A percentile compares a stretch with the other conserved stretches of the same genome.
These are phyloP conservation scores for Moniliophthora roreri DNA, from an alignment of 1,284 basidiomycete species.

Conservation along the genomic window DNA sequence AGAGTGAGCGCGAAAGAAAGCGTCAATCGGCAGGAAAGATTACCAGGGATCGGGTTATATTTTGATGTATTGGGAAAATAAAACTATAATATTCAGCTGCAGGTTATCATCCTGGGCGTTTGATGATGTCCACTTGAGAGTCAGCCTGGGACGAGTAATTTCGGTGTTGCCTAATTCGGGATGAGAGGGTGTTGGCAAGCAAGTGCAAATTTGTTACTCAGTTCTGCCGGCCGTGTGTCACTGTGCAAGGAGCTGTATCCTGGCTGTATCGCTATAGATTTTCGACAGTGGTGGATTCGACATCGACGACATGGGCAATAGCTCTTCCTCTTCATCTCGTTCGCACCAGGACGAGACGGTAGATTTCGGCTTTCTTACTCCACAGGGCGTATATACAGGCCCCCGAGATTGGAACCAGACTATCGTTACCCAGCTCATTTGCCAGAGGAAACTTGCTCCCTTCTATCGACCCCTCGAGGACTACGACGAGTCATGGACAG, in stretches of 20 bases:
- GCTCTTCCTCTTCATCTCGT: conserved; percentile 67
- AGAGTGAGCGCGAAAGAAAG: no score
- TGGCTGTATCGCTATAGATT: conserved; percentile 7
- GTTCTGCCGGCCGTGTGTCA: not conserved
- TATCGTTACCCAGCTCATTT: conserved; percentile 84
- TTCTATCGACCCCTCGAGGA: conserved; percentile 97
- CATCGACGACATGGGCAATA: conserved; percentile 66
- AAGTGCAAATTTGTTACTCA: no score
- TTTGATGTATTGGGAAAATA: no score
- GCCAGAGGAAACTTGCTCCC: conserved; percentile 86
- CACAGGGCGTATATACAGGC: conserved; percentile 90
- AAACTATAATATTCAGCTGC: no score
- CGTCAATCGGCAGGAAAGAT: no score
- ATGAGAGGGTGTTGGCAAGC: no score
- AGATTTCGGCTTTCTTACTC: conserved; percentile 81
- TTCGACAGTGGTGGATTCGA: conserved; percentile 11
- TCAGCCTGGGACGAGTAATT: no score
- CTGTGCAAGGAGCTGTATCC: conserved; percentile 1
- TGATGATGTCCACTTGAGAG: no score
- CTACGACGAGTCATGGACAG: conserved; percentile 84
- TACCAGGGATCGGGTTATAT: no score
- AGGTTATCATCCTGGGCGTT: no score
- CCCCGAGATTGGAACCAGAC: conserved; percentile 88
- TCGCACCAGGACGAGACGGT: conserved; percentile 76
- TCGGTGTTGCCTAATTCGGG: no score